Conservation (phyloP, 2,329 filamentous ascomycete genomes). For the Tolypocladium endophyticum region DNA sequence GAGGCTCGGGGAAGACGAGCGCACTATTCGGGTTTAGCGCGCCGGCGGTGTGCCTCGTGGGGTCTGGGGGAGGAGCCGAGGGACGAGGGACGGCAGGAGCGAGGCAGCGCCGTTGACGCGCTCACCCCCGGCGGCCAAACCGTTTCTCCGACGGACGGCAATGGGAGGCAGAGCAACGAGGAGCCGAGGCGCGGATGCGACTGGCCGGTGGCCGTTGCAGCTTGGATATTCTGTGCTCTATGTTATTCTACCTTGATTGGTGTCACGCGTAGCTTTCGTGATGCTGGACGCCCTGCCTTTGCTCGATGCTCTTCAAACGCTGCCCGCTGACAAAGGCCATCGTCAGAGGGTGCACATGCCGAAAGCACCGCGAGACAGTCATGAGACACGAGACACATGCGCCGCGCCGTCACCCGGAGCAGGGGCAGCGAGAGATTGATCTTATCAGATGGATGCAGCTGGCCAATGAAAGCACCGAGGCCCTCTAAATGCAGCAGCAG, state of each 20-base stretch:
- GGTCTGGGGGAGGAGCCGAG: conserved; percentile 5
- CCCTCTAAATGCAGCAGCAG: background rate
- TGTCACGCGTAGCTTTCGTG: background rate
- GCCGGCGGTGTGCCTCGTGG: background rate
- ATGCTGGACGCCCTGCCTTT: no score
- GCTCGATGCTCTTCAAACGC: background rate
- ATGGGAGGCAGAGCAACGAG: background rate
- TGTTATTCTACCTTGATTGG: no score
- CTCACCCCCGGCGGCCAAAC: background rate
- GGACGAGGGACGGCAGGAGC: background rate
- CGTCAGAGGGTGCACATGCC: background rate
- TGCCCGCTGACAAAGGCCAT: background rate
- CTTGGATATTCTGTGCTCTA: no score
- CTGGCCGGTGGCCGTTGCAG: background rate
- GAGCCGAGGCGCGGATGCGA: background rate
- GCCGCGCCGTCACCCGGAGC: background rate
- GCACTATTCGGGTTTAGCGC: background rate
- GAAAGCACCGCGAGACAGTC: background rate
- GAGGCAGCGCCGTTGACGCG: background rate
- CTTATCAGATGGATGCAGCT: background rate
- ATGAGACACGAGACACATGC: background rate
- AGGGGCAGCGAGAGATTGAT: background rate
- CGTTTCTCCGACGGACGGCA: background rate
- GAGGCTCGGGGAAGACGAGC: background rate
- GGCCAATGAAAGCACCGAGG: background rate